Evolutionary conservation across 768 basidiomycete species (phyloP).

Genomic region (Leucogyrophana mollusca): DNA sequence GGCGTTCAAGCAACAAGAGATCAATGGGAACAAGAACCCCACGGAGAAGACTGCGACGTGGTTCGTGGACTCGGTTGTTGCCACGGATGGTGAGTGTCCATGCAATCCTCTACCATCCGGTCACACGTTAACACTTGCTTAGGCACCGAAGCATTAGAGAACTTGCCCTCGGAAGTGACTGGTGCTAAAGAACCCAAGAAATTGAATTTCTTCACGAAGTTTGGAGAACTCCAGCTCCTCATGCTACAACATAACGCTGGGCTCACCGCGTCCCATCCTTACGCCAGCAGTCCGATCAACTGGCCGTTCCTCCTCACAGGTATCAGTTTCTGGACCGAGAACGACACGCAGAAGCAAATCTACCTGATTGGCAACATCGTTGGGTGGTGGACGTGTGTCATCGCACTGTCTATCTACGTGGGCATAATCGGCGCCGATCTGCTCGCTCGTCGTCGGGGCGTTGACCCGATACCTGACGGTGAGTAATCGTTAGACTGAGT

Average conservation of each 20-base stretch:
- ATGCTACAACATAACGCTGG: constrained; percentile 99
- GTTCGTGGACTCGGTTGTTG: constrained; percentile 83
- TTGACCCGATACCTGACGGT: constrained; percentile 88
- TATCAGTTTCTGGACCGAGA: constrained; percentile 98
- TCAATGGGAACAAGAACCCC: constrained; percentile 95
- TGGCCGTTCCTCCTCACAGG: constrained; percentile 98
- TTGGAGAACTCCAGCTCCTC: constrained; percentile 85
- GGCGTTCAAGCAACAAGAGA: constrained; percentile 96
- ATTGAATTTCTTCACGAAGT: constrained; percentile 94
- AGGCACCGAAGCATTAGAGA: constrained; percentile 56
- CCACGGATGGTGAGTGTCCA: constrained; percentile 72
- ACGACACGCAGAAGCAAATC: constrained; percentile 83
- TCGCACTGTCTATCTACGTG: constrained; percentile 82
- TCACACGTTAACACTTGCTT: constrained; percentile 8
- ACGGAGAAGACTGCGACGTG: constrained; percentile 81
- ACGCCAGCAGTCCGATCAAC: constrained; percentile 92
- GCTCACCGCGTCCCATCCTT: constrained; percentile 95
- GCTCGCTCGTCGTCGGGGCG: constrained; percentile 79
- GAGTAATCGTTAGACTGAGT: constrained; percentile 34
- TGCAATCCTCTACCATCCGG: too few relatives aligned
- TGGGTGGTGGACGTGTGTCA: constrained; percentile 93
- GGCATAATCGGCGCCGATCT: constrained; percentile 91
- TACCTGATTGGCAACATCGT: constrained; percentile 94
- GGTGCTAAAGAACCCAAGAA: constrained; percentile 68
- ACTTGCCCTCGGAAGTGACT: constrained; percentile 48